Evolutionary conservation across 352 stramenopile species (phyloP), one percentile per base, ranked within the genome.

Genomic region (Hyaloperonospora brassicae): DNA sequence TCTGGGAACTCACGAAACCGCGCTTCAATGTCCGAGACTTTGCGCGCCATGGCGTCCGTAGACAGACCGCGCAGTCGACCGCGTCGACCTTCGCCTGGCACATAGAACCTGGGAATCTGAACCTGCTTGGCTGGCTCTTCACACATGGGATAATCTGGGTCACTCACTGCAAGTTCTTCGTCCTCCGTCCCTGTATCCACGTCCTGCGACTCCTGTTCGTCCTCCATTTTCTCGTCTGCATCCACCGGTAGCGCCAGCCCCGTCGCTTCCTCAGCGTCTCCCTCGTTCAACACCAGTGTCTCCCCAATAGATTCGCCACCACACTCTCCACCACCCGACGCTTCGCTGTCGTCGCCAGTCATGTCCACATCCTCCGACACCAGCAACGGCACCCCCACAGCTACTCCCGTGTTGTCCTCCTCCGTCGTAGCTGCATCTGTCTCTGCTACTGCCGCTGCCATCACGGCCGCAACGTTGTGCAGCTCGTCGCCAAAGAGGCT

Each of bases 401-500:
- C 56, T 23, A 43, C 42, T 11, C 60, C 17, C 17, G 17, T 17
- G 17, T 17, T 34, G 27, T 34, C 27, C 1, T 62, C 59, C 3
- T 46, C 8, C 22, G 68, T 57, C 2, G 31, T 22, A 2, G 10
- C 50, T 45, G 64, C 50, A 40, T 73, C 57, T 5, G 39, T 67
- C 11, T 55, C 55, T 5, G 13, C 48, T 40, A 47, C 31, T n/a
- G 44, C 47, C 11, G 52, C 45, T 2, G 36, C 43, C 7, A 62
- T 48, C 27, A 52, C 57, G 8, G 57, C 52, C 1, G 58, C 48
- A 11, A 60, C 66, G 1, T 63, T 73, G 30, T 86, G 72, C 12
- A 90, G 70, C 22, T 88, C 80, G 21, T 90, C 73, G 13, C 78
- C 77, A 53, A 90, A 90, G 30, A 90, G 65, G 72, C 78, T 90